phyloP scores from a whole-genome alignment of 2,329 filamentous ascomycete species.

The Conoideocrella luteorostrata region DNA sequence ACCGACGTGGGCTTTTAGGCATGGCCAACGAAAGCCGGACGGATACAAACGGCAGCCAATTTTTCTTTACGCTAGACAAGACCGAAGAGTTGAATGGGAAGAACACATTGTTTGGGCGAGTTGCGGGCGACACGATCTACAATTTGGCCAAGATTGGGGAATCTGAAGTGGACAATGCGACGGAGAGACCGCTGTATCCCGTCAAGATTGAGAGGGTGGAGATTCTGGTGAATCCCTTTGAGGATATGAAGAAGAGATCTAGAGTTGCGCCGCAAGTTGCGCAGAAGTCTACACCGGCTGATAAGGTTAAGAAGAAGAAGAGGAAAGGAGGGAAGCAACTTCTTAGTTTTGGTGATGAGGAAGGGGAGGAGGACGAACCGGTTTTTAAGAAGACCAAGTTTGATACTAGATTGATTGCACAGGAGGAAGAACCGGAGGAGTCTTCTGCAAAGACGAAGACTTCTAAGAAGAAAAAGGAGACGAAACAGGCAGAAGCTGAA shows the following conservation, averaged over 20 bases:
- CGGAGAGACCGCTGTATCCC: conserved; percentile 80
- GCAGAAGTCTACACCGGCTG: conserved; percentile 29
- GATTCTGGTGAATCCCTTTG: conserved; percentile 74
- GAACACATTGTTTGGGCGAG: conserved; percentile 88
- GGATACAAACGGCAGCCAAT: conserved; percentile 88
- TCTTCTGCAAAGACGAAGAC: conserved; percentile 21
- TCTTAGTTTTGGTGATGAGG: conserved; percentile 71
- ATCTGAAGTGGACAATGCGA: conserved; percentile 69
- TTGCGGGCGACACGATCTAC: conserved; percentile 92
- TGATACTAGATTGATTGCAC: conserved; percentile 66
- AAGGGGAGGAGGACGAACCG: conserved; percentile 47
- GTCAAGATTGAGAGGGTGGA: conserved; percentile 70
- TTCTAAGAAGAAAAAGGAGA: conserved; percentile 24
- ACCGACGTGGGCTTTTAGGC: conserved; percentile 80
- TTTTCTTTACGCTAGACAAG: conserved; percentile 88
- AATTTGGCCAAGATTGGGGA: conserved; percentile 93
- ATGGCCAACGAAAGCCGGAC: conserved; percentile 84
- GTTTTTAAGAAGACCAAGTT: conserved; percentile 71
- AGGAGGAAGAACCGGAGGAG: conserved; percentile 31
- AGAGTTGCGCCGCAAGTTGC: conserved; percentile 45
- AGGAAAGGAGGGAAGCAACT: conserved; percentile 70
- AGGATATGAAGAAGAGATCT: conserved; percentile 68
- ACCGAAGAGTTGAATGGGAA: conserved; percentile 79
- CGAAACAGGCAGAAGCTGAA: conserved; percentile 15
- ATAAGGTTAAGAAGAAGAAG: conserved; percentile 59